A percentile compares a stretch with the other conserved stretches of the same genome.
phyloP scores from a whole-genome alignment of 148 eudicot species.

The Vaccinium corymbosum region DNA sequence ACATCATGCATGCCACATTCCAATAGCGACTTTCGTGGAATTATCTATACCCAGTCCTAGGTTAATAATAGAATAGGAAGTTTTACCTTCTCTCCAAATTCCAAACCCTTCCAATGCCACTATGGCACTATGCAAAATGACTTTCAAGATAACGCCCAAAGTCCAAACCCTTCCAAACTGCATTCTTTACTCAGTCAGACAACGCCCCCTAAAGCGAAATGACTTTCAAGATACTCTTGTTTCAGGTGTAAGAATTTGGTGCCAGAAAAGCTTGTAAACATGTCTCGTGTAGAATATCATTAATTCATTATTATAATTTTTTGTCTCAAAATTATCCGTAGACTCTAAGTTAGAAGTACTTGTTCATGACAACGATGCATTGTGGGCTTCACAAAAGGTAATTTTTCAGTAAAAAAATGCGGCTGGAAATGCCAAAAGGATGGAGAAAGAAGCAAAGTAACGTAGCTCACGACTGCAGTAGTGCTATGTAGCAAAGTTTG shows the following conservation, averaged over 20 bases:
- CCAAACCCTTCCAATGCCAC: neutral
- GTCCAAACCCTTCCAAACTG: neutral
- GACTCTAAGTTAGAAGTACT: neutral
- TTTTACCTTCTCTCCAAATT: too few relatives aligned
- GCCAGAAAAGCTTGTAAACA: neutral
- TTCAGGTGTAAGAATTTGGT: neutral
- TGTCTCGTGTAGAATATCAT: neutral
- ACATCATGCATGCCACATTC: slow-evolving; percentile 1
- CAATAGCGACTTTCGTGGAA: neutral
- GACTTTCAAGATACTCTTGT: neutral
- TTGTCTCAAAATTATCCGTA: neutral
- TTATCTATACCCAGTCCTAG: neutral
- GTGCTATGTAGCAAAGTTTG: too few relatives aligned
- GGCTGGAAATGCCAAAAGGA: neutral
- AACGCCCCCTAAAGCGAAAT: slow-evolving; percentile 1
- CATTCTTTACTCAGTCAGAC: neutral
- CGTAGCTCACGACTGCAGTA: neutral
- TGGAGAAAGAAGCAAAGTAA: neutral
- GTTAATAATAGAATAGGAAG: neutral
- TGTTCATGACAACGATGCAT: neutral
- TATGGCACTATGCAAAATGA: neutral
- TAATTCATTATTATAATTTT: too few relatives aligned
- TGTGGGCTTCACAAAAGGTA: neutral
- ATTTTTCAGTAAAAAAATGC: neutral
- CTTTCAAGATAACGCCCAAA: too few relatives aligned